A percentile compares a stretch with the other conserved stretches of the same genome.
Evolutionary conservation across 345 rosid genomes (phyloP).

Genomic region (Hibiscus trionum): DNA sequence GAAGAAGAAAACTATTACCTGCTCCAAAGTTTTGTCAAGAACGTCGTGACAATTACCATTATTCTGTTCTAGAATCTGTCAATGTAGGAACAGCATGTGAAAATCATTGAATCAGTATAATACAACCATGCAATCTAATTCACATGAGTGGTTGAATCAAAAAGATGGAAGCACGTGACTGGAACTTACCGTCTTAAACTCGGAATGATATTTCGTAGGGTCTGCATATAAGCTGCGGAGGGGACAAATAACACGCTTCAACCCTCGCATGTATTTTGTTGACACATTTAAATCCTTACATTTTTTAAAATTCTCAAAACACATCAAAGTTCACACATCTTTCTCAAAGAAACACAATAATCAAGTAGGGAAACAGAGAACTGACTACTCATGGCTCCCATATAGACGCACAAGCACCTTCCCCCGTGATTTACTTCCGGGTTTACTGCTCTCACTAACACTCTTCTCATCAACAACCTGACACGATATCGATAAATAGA

Average conservation of each 20-base stretch:
- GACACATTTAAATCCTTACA: not conserved
- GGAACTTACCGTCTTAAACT: slow-evolving; percentile 38
- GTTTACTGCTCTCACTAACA: slow-evolving; percentile 25
- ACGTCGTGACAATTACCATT: slow-evolving; percentile 28
- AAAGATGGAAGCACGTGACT: not conserved
- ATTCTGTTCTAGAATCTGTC: slow-evolving; percentile 33
- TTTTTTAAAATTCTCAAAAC: not conserved
- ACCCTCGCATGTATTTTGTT: not conserved
- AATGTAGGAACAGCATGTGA: not conserved
- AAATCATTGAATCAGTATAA: not conserved
- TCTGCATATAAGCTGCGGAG: slow-evolving; percentile 36
- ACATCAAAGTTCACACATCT: not conserved
- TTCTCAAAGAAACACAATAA: not conserved
- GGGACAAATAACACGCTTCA: slow-evolving; percentile 9
- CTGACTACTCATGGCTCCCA: slow-evolving; percentile 48
- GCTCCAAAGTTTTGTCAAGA: slow-evolving; percentile 37
- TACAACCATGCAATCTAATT: not conserved
- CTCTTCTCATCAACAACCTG: slow-evolving; percentile 40
- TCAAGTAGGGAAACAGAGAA: slow-evolving; percentile 14
- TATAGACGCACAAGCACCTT: slow-evolving; percentile 42
- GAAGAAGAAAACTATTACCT: slow-evolving; percentile 25
- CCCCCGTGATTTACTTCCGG: slow-evolving; percentile 16
- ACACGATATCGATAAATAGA: slow-evolving; percentile 4
- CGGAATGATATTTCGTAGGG: slow-evolving; percentile 26
- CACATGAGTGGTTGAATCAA: not conserved